Evolutionary conservation across 148 eudicot species (phyloP).

Genomic region (Rhododendron simsii): DNA sequence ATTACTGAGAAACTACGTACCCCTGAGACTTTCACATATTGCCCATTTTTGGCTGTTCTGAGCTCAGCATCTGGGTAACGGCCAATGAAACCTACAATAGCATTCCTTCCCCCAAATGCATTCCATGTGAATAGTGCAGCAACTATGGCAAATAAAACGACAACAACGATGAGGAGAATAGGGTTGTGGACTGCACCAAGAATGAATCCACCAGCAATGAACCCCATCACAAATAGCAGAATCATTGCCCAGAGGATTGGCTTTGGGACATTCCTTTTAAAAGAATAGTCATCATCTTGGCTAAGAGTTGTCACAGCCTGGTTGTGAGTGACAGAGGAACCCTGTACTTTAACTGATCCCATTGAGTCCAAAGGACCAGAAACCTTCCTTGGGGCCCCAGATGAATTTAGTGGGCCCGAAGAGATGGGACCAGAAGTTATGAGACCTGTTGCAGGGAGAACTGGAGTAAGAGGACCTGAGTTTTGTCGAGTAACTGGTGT

Average conservation of each 20-base stretch:
- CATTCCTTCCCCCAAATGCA: slow-evolving; percentile 66
- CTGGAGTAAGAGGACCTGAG: slow-evolving; percentile 82
- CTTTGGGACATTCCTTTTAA: slow-evolving; percentile 74
- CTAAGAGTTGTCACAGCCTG: slow-evolving; percentile 87
- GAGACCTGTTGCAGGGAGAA: slow-evolving; percentile 83
- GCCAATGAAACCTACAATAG: slow-evolving; percentile 58
- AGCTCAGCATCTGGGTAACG: slow-evolving; percentile 86
- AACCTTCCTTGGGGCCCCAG: slow-evolving; percentile 75
- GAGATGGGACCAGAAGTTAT: slow-evolving; percentile 89
- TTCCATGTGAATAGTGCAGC: slow-evolving; percentile 79
- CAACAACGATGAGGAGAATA: slow-evolving; percentile 76
- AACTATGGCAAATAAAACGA: slow-evolving; percentile 63
- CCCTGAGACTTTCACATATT: slow-evolving; percentile 94
- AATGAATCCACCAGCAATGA: slow-evolving; percentile 90
- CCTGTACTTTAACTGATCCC: slow-evolving; percentile 53
- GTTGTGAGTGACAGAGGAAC: slow-evolving; percentile 47
- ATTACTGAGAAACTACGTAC: slow-evolving; percentile 44
- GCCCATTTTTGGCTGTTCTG: slow-evolving; percentile 85
- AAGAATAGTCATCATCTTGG: slow-evolving; percentile 68
- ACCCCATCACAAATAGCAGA: slow-evolving; percentile 88
- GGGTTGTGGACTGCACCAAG: slow-evolving; percentile 87
- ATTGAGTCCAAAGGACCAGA: slow-evolving; percentile 76
- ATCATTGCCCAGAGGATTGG: slow-evolving; percentile 73
- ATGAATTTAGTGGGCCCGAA: slow-evolving; percentile 86
- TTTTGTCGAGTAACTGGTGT: slow-evolving; percentile 34